Percentiles rank a stretch among this genome's conserved stretches.
Evolutionary conservation across 345 rosid species (phyloP).

Genomic region (Pugionium dolabratum): DNA sequence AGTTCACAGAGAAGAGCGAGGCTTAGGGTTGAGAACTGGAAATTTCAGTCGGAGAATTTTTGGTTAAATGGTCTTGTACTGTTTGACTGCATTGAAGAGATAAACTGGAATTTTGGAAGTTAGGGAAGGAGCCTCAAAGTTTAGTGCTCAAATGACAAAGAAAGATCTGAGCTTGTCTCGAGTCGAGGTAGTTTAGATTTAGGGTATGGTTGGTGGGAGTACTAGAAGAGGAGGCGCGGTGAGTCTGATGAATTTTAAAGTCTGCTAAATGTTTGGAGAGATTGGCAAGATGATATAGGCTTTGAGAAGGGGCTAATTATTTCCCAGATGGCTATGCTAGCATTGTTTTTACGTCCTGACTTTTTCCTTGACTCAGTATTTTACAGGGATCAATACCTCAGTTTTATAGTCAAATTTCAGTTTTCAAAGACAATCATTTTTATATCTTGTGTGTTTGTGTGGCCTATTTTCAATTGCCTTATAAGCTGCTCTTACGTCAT

Average conservation of each 20-base stretch:
- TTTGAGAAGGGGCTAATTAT: neutral
- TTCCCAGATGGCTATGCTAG: no score
- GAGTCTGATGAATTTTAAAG: conserved; percentile 1
- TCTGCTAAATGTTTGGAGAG: conserved; percentile 13
- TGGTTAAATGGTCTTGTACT: no score
- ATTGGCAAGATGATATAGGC: neutral
- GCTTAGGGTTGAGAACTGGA: neutral
- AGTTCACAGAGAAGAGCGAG: neutral
- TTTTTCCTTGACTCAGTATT: conserved; percentile 5
- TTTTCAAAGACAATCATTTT: neutral
- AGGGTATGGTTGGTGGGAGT: neutral
- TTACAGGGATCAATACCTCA: neutral
- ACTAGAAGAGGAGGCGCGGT: neutral
- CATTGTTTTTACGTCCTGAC: neutral
- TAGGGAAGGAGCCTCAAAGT: neutral
- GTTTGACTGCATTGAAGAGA: neutral
- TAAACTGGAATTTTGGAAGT: conserved; percentile 7
- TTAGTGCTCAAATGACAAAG: neutral
- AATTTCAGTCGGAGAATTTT: no score
- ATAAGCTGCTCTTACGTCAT: neutral
- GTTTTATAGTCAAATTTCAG: conserved; percentile 1
- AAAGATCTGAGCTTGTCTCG: conserved; percentile 16
- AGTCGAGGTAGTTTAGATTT: conserved; percentile 6
- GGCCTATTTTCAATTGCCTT: neutral
- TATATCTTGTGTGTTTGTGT: neutral